These are phyloP conservation scores for Hyphopichia burtonii DNA, from an alignment of 1,139 yeast species.

Conservation along the genomic window DNA sequence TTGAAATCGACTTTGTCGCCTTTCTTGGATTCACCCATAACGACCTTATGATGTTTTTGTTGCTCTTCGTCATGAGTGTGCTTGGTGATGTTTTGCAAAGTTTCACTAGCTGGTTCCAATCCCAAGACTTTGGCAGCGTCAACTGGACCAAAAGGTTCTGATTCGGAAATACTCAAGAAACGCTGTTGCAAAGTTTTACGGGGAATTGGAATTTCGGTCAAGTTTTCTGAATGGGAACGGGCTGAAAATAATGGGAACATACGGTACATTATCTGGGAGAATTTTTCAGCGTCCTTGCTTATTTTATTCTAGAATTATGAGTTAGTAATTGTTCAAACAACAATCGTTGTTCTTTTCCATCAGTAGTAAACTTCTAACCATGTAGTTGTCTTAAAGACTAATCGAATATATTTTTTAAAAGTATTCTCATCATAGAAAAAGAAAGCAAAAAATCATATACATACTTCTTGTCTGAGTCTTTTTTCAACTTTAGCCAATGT, in stretches of 20 bases:
- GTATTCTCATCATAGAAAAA: slow-evolving; percentile 44
- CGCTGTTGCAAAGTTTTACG: slow-evolving; percentile 79
- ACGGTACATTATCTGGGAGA: slow-evolving; percentile 62
- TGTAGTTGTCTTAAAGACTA: slow-evolving; percentile 75
- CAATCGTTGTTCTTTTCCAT: slow-evolving; percentile 3
- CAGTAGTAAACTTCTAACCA: slow-evolving; percentile 51
- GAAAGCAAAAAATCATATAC: slow-evolving; percentile 25
- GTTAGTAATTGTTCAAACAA: slow-evolving; percentile 30
- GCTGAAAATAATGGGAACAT: slow-evolving; percentile 76
- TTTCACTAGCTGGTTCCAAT: slow-evolving; percentile 80
- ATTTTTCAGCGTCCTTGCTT: slow-evolving; percentile 50
- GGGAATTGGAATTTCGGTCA: slow-evolving; percentile 94
- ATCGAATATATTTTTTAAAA: slow-evolving; percentile 48
- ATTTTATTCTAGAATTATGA: slow-evolving; percentile 36
- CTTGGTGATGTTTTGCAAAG: slow-evolving; percentile 65
- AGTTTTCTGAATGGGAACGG: slow-evolving; percentile 55
- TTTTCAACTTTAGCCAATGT: slow-evolving; percentile 66
- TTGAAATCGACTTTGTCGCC: slow-evolving; percentile 67
- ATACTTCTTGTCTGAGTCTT: slow-evolving; percentile 58
- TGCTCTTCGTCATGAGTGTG: slow-evolving; percentile 30
- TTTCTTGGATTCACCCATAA: slow-evolving; percentile 49
- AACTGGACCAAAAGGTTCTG: slow-evolving; percentile 95
- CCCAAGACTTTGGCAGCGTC: slow-evolving; percentile 90
- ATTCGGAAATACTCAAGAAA: slow-evolving; percentile 86
- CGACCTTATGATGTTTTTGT: slow-evolving; percentile 26